Percentiles rank a stretch among this genome's conserved stretches.
Conservation (phyloP, 371 early-diverging fungal genomes). For the Gilbertella persicaria region DNA sequence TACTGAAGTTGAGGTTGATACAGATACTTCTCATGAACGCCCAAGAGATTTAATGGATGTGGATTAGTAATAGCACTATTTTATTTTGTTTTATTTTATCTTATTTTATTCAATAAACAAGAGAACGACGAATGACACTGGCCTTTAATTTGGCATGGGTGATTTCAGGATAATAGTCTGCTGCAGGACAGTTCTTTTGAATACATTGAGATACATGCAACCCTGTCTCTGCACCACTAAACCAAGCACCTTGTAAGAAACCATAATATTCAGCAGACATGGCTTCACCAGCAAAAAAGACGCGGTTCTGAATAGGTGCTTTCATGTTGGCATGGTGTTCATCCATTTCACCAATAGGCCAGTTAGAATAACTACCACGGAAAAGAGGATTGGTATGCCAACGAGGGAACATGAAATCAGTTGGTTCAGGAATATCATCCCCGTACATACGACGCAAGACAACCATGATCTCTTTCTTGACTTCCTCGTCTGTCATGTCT, state of each 20-base stretch:
- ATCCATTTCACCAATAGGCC: constrained; percentile 51
- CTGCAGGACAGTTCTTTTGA: constrained; percentile 25
- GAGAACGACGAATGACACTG: constrained; percentile 11
- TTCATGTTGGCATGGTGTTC: constrained; percentile 48
- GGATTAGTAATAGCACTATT: constrained; percentile 14
- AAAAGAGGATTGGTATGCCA: constrained; percentile 40
- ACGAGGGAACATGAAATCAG: constrained; percentile 30
- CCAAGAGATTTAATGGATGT: constrained; percentile 35
- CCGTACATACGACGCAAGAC: constrained; percentile 40
- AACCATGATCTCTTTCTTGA: constrained; percentile 32
- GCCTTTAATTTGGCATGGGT: constrained; percentile 23
- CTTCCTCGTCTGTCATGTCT: constrained; percentile 27
- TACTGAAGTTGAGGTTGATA: constrained; percentile 35
- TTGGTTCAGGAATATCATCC: constrained; percentile 34
- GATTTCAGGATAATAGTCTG: constrained; percentile 38
- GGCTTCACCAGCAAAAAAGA: constrained; percentile 53
- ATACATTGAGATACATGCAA: constrained; percentile 28
- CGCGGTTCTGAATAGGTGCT: constrained; percentile 40
- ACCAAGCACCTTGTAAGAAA: constrained; percentile 52
- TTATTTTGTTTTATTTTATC: not conserved
- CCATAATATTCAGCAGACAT: constrained; percentile 41
- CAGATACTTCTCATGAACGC: constrained; percentile 20
- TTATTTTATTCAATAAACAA: not conserved
- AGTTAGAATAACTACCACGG: constrained; percentile 43
- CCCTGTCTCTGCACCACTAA: constrained; percentile 37